phyloP scores from a whole-genome alignment of 164 flowering plant species.

The Vitis cinerea region DNA sequence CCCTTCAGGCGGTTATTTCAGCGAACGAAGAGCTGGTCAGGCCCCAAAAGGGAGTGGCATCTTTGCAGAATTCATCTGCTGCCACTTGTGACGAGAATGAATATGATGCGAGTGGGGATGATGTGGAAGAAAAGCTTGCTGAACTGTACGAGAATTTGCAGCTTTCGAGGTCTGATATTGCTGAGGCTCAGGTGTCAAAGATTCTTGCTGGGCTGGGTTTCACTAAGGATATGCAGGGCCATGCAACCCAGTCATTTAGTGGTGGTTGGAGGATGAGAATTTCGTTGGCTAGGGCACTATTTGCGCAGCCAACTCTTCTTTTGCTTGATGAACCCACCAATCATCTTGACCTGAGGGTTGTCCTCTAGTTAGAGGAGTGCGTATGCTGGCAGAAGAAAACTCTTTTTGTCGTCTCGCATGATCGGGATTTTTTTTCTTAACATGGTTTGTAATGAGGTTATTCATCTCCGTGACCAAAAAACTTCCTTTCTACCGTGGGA shows the following conservation, averaged over 20 bases:
- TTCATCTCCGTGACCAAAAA: slow-evolving; percentile 76
- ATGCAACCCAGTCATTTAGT: no score
- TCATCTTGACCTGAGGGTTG: no score
- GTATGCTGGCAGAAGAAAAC: no score
- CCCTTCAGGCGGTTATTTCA: slow-evolving; percentile 80
- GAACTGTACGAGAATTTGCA: slow-evolving; percentile 71
- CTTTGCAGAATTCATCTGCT: slow-evolving; percentile 38
- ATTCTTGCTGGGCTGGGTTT: no score
- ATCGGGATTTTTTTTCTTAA: slow-evolving; percentile 31
- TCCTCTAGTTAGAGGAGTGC: no score
- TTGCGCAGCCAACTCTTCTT: no score
- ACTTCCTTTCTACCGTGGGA: slow-evolving; percentile 70
- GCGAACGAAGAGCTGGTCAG: slow-evolving; percentile 79
- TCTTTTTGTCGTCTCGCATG: no score
- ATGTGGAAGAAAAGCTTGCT: slow-evolving; percentile 62
- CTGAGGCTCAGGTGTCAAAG: no score
- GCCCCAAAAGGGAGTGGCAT: slow-evolving; percentile 61
- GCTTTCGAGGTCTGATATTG: not conserved
- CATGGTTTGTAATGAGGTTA: slow-evolving; percentile 68
- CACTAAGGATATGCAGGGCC: no score
- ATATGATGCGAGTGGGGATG: slow-evolving; percentile 35
- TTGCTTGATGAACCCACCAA: no score
- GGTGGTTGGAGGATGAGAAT: no score
- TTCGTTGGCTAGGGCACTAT: no score
- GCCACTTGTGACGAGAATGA: slow-evolving; percentile 21